Base-by-base conservation (phyloP, 768 basidiomycete species). In the Mycena capillaripes region DNA sequence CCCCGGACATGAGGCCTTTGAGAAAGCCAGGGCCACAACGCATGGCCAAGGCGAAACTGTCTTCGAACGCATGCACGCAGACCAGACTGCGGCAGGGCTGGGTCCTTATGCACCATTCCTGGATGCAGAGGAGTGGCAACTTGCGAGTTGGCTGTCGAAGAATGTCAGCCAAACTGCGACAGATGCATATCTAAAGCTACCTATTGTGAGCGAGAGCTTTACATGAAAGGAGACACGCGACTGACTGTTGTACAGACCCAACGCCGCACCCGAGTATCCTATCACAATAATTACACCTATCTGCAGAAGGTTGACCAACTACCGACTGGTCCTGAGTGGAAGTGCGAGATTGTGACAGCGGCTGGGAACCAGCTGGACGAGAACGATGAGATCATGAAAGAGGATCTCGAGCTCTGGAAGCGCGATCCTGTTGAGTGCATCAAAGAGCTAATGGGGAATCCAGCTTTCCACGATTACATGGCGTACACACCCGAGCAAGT, bases 291-390 rank as follows among this genome's bases (percentile, higher is more conserved):
- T 11, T 61, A 72, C 14, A 5, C 23, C 5, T 71, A 78, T 14
- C 50, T 75, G n/a, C 56, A 80, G 66, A 70, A 59, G 38, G 66
- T 79, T 17, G 80, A 81, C 56, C 5, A 38, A 16, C 69, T 80
- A 2, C 75, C 74, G 0, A 52, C 23, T 0, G 78, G 78, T 9
- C 56, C 77, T 1, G 50, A 55, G 8, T 81, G 78, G 78, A 52
- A 70, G 38, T 75, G 73, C 19, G 73, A 76, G 40, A 50, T 64
- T n/a, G 71, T 73, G 2, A 70, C 66, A 44, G 69, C 66, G 4
- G 32, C 55, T 19, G 73, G 73, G 25, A 63, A 58, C 63, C 64
- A 14, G 58, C n/a, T n/a, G n/a, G n/a, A n/a, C n/a, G n/a, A n/a
- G n/a, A n/a, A n/a, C n/a, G n/a, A n/a, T n/a, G n/a, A 60, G 58